A percentile compares a stretch with the other conserved stretches of the same genome.
These are phyloP conservation scores for Stagonosporopsis cucurbitacearum DNA, from an alignment of 2,329 filamentous ascomycete species.

Conservation along the genomic window DNA sequence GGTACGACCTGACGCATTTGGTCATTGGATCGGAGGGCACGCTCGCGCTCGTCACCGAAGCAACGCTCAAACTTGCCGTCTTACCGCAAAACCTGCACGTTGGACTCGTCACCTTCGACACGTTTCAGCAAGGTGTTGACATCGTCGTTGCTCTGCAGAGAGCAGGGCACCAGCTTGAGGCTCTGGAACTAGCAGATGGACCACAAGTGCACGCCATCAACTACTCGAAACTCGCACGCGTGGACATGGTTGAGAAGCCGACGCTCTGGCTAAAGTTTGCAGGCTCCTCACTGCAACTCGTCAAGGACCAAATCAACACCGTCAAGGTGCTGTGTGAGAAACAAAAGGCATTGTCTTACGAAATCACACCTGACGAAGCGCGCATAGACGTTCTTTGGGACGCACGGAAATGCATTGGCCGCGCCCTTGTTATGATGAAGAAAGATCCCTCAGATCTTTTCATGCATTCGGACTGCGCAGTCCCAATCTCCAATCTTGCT, in stretches of 20 bases:
- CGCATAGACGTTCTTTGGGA: slow-evolving; percentile 74
- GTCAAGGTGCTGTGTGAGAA: slow-evolving; percentile 65
- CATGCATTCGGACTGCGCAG: slow-evolving; percentile 80
- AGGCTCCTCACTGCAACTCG: slow-evolving; percentile 63
- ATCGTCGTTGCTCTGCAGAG: slow-evolving; percentile 80
- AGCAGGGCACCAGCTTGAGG: slow-evolving; percentile 81
- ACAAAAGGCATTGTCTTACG: slow-evolving; percentile 66
- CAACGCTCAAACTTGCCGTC: slow-evolving; percentile 81
- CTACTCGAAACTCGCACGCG: slow-evolving; percentile 61
- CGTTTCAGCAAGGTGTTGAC: slow-evolving; percentile 72
- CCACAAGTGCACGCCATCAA: slow-evolving; percentile 79
- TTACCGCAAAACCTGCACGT: slow-evolving; percentile 79
- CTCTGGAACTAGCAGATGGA: slow-evolving; percentile 87
- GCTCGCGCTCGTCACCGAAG: slow-evolving; percentile 87
- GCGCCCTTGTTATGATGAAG: slow-evolving; percentile 71
- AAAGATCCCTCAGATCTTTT: slow-evolving; percentile 64
- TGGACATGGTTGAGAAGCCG: slow-evolving; percentile 68
- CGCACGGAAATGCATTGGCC: slow-evolving; percentile 74
- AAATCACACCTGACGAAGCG: slow-evolving; percentile 66
- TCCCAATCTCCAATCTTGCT: slow-evolving; percentile 73
- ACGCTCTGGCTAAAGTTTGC: slow-evolving; percentile 79
- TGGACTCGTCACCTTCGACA: slow-evolving; percentile 70
- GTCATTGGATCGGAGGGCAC: slow-evolving; percentile 93
- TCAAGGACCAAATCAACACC: slow-evolving; percentile 75
- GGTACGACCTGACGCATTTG: slow-evolving; percentile 86